phyloP scores from a whole-genome alignment of 2,329 filamentous ascomycete species.

The Passalora sequoiae region DNA sequence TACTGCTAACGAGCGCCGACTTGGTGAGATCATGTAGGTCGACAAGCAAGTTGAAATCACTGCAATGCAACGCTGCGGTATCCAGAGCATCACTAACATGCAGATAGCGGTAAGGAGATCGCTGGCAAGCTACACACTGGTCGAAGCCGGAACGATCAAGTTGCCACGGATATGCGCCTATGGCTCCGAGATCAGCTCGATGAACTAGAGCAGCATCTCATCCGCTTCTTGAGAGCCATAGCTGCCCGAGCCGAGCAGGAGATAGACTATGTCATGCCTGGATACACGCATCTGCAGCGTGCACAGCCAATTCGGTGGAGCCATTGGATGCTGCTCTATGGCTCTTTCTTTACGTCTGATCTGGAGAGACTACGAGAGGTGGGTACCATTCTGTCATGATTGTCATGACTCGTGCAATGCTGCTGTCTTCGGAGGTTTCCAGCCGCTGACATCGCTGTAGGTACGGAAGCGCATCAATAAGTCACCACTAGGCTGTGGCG shows the following conservation, averaged over 20 bases:
- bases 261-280: conserved; percentile 75
- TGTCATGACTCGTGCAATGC: no score
- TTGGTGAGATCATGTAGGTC: conserved; percentile 79
- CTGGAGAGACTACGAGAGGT: conserved; percentile 71
- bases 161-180: conserved; percentile 83
- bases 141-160: conserved; percentile 83
- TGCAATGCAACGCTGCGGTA: no score
- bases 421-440: no score
- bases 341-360: conserved; percentile 65
- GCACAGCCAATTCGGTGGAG: conserved; percentile 76
- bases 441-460: no score
- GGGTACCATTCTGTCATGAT: no score
- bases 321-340: conserved; percentile 76
- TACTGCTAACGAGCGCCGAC: conserved; percentile 50
- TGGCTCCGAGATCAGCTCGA: conserved; percentile 75
- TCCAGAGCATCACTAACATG: no score
- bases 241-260: conserved; percentile 66
- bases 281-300: conserved; percentile 82
- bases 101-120: conserved; percentile 75
- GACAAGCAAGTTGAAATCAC: no score
- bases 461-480: conserved; percentile 68
- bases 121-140: conserved; percentile 86
- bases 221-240: conserved; percentile 64
- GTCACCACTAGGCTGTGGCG: conserved; percentile 67
- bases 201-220: conserved; percentile 63